These are phyloP conservation scores for Calycina herbarum DNA, from an alignment of 2,329 filamentous ascomycete species.

Conservation along the genomic window DNA sequence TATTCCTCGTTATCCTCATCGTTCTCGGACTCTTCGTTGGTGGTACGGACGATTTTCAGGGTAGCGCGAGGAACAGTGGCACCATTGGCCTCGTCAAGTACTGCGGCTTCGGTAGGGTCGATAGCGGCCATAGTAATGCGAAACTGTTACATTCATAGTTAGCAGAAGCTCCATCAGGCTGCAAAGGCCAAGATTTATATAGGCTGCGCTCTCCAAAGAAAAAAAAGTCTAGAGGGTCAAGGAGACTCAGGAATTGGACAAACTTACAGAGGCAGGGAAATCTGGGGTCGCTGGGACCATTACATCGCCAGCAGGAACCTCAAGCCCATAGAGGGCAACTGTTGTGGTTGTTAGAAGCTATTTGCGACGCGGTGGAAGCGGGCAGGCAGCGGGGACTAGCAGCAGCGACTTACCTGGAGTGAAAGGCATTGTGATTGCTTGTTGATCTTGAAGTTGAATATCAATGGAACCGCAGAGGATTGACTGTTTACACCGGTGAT, in stretches of 20 bases:
- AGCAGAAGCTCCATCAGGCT: slow-evolving; percentile 16
- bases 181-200: neutral
- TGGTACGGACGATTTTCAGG: slow-evolving; percentile 83
- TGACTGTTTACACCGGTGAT: neutral
- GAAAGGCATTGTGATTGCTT: slow-evolving; percentile 51
- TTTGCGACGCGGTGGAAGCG: slow-evolving; percentile 4
- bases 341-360: slow-evolving; percentile 39
- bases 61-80: slow-evolving; percentile 74
- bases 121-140: slow-evolving; percentile 98
- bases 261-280: slow-evolving; percentile 79
- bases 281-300: slow-evolving; percentile 77
- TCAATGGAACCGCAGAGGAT: neutral
- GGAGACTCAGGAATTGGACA: slow-evolving; percentile 1
- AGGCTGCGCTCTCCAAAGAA: neutral
- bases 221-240: neutral
- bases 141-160: slow-evolving; percentile 58
- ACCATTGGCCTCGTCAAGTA: slow-evolving; percentile 58
- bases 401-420: slow-evolving; percentile 43
- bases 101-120: slow-evolving; percentile 76
- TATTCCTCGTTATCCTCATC: slow-evolving; percentile 66
- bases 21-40: slow-evolving; percentile 56
- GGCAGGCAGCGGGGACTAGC: slow-evolving; percentile 3
- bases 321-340: slow-evolving; percentile 87
- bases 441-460: neutral
- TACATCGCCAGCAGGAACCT: slow-evolving; percentile 82